Conservation (phyloP, 2,329 filamentous ascomycete species). For the Aureobasidium sp. region DNA sequence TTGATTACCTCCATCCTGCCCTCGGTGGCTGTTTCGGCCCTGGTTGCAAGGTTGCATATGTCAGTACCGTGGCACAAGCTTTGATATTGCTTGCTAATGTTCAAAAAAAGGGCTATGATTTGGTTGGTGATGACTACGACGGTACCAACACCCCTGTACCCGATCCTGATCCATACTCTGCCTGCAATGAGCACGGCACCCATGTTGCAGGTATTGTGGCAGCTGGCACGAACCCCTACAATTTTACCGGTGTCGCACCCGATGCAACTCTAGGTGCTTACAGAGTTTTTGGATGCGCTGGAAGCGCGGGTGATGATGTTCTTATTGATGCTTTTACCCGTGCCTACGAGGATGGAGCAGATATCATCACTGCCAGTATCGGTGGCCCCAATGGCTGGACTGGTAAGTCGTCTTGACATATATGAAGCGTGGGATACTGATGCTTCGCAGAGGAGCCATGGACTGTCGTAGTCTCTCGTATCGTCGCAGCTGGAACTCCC, state of each 20-base stretch:
- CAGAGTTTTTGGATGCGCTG: conserved; percentile 50
- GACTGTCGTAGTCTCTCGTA: conserved; percentile 34
- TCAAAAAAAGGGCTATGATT: conserved; percentile 40
- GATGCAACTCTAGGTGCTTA: conserved; percentile 50
- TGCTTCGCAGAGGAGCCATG: conserved; percentile 25
- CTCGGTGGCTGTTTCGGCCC: conserved; percentile 57
- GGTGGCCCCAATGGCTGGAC: conserved; percentile 29
- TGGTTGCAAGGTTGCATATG: conserved; percentile 48
- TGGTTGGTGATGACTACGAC: conserved; percentile 45
- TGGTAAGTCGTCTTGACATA: neutral
- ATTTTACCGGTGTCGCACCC: conserved; percentile 51
- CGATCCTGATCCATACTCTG: conserved; percentile 46
- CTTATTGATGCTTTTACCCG: conserved; percentile 52
- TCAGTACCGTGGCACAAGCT: neutral
- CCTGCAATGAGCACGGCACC: conserved; percentile 52
- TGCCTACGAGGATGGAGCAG: conserved; percentile 46
- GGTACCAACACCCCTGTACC: conserved; percentile 33
- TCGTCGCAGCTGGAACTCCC: conserved; percentile 41
- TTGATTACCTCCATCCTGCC: conserved; percentile 56
- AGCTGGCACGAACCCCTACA: conserved; percentile 45
- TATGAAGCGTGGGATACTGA: neutral
- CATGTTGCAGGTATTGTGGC: conserved; percentile 57
- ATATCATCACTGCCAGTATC: conserved; percentile 33
- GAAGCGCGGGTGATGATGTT: conserved; percentile 46
- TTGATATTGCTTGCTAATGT: neutral